Conservation (phyloP, 139 green algal genomes). For the Marvania coccoides region DNA sequence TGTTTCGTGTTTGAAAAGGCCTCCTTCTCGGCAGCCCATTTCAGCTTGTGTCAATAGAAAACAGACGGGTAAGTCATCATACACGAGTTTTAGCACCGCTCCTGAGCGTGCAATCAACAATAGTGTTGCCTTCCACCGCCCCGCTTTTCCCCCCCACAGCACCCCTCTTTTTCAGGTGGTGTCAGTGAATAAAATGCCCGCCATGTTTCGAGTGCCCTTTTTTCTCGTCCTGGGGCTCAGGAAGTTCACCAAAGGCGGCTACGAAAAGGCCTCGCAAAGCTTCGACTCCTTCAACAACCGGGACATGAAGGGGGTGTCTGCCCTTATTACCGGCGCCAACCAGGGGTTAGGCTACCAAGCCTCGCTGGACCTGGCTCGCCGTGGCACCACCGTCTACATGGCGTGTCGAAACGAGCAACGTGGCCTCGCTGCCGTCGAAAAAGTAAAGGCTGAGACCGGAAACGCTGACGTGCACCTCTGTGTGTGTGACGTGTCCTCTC, state of each 20-base stretch:
- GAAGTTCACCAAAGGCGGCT: slow-evolving; percentile 46
- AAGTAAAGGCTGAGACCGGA: slow-evolving; percentile 24
- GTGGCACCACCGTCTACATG: slow-evolving; percentile 50
- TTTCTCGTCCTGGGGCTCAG: slow-evolving; percentile 41
- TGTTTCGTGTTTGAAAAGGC: too few relatives aligned
- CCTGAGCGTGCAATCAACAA: too few relatives aligned
- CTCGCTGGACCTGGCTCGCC: slow-evolving; percentile 32
- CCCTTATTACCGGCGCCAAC: slow-evolving; percentile 59
- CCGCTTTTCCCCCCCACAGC: too few relatives aligned
- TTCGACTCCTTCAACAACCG: slow-evolving; percentile 46
- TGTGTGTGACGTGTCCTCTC: slow-evolving; percentile 53
- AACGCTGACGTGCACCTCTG: slow-evolving; percentile 53
- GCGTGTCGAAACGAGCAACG: slow-evolving; percentile 47
- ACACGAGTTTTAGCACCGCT: too few relatives aligned
- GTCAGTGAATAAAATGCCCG: too few relatives aligned
- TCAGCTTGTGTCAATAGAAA: too few relatives aligned
- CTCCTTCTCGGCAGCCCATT: too few relatives aligned
- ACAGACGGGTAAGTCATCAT: too few relatives aligned
- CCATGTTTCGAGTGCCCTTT: slow-evolving; percentile 17
- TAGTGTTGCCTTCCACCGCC: too few relatives aligned
- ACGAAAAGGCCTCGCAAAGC: slow-evolving; percentile 14
- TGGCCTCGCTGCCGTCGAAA: slow-evolving; percentile 32
- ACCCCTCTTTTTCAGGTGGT: too few relatives aligned
- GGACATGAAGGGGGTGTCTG: slow-evolving; percentile 33
- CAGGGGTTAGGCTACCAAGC: slow-evolving; percentile 49